Percentiles rank a stretch among this genome's conserved stretches.
These are phyloP conservation scores for Leccinum olivaceopallidum DNA, from an alignment of 768 basidiomycete genomes.

Conservation along the genomic window DNA sequence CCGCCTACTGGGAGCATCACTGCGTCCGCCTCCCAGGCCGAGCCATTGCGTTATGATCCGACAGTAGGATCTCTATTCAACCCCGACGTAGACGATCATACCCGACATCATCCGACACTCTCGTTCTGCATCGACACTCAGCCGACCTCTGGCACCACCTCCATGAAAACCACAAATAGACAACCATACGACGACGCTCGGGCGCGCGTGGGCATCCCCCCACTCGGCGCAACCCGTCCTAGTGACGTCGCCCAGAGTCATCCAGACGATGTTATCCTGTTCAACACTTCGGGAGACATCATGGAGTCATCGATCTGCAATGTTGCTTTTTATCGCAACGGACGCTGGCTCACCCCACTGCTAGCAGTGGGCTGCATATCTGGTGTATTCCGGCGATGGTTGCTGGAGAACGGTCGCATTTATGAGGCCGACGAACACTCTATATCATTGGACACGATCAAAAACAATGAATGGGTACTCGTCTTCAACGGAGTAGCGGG, in stretches of 20 bases:
- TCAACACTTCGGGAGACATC: constrained; percentile 48
- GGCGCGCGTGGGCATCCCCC: constrained; percentile 47
- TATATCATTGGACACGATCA: constrained; percentile 44
- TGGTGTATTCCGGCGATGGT: constrained; percentile 69
- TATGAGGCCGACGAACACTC: constrained; percentile 47
- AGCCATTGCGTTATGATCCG: constrained; percentile 41
- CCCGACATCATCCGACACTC: constrained; percentile 37
- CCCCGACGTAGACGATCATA: constrained; percentile 31
- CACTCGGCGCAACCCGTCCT: constrained; percentile 18
- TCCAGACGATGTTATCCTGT: constrained; percentile 62
- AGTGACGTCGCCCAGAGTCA: constrained; percentile 11
- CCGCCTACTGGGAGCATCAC: constrained; percentile 40
- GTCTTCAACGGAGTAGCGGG: constrained; percentile 75
- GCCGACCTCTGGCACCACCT: constrained; percentile 50
- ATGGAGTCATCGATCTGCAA: constrained; percentile 75
- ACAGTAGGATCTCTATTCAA: constrained; percentile 37
- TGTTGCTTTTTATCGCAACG: constrained; percentile 59
- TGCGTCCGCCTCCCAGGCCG: constrained; percentile 34
- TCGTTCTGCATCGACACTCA: constrained; percentile 55
- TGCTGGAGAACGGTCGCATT: constrained; percentile 60
- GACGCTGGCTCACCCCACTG: constrained; percentile 67
- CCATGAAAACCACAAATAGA: constrained; percentile 72
- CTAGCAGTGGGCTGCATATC: constrained; percentile 64
- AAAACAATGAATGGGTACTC: constrained; percentile 62
- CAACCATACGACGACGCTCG: constrained; percentile 63